phyloP scores from a whole-genome alignment of 306 rosid genomes.

The Begonia masoniana region DNA sequence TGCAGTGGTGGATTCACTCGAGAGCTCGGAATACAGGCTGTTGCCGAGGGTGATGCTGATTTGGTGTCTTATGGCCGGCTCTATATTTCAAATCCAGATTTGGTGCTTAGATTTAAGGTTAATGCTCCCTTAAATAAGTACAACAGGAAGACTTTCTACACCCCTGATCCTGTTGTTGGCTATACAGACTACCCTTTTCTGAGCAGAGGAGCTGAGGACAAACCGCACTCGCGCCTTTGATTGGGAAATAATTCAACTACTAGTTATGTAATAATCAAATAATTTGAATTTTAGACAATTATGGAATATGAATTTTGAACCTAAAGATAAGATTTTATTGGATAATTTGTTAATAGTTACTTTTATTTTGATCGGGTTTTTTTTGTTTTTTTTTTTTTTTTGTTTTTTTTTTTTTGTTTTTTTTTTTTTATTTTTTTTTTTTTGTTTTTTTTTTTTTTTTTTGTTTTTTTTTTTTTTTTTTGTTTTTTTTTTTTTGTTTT shows the following conservation, averaged over 20 bases:
- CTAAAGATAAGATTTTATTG: too few relatives aligned
- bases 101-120: slow-evolving; percentile 44
- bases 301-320: too few relatives aligned
- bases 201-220: slow-evolving; percentile 5
- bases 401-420: too few relatives aligned
- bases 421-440: too few relatives aligned
- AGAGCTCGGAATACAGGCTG: slow-evolving; percentile 59
- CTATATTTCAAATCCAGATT: slow-evolving; percentile 72
- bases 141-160: slow-evolving; percentile 62
- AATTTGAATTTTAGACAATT: too few relatives aligned
- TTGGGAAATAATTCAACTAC: neutral
- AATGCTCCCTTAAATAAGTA: slow-evolving; percentile 58
- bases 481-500: too few relatives aligned
- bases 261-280: too few relatives aligned
- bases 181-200: slow-evolving; percentile 78
- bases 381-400: too few relatives aligned
- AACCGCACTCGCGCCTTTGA: slow-evolving; percentile 39
- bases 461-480: too few relatives aligned
- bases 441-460: too few relatives aligned
- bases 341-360: too few relatives aligned
- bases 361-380: too few relatives aligned
- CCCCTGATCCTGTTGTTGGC: slow-evolving; percentile 73
- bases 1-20: slow-evolving; percentile 82
- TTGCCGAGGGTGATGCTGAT: slow-evolving; percentile 55
- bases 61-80: slow-evolving; percentile 71